Percentiles rank a stretch among this genome's conserved stretches.
Evolutionary conservation across 805 yeast genomes (phyloP).

Genomic region (Kuraishia molischiana): DNA sequence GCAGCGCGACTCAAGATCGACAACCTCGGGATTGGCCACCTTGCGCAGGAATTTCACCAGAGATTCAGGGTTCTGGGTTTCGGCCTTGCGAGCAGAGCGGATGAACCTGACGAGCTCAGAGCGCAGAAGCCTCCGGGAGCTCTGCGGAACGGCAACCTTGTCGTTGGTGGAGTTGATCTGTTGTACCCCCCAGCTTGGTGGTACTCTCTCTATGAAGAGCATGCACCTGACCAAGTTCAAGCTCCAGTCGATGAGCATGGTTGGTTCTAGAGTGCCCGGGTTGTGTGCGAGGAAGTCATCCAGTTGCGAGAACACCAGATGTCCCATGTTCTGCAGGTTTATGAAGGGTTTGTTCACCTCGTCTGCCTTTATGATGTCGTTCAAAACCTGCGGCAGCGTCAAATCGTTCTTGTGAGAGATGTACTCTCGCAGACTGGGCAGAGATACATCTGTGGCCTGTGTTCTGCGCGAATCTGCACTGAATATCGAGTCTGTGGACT

Average conservation of each 20-base stretch:
- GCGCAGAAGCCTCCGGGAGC: constrained; percentile 5
- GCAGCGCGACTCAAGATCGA: constrained; percentile 3
- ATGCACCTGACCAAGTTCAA: constrained; percentile 39
- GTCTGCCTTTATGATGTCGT: constrained; percentile 10
- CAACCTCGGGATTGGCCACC: constrained; percentile 9
- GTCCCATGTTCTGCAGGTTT: constrained; percentile 11
- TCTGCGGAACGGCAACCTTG: constrained; percentile 6
- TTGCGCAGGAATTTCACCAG: constrained; percentile 5
- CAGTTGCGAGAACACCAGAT: constrained; percentile 14
- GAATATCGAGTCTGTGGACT: not conserved
- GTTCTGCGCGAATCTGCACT: not conserved
- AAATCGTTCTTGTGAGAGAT: constrained; percentile 2
- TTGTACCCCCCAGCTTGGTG: constrained; percentile 2
- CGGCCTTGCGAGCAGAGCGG: constrained; percentile 3
- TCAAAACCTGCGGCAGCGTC: constrained; percentile 8
- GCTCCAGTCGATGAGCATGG: constrained; percentile 40
- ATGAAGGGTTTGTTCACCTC: not conserved
- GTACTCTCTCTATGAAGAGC: constrained; percentile 21
- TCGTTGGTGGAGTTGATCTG: constrained; percentile 7
- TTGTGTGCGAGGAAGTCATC: constrained; percentile 6
- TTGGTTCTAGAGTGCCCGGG: constrained; percentile 15
- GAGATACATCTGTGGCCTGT: not conserved
- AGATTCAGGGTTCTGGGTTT: not conserved
- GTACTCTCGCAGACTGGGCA: not conserved
- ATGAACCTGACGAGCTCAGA: constrained; percentile 14